Conservation (phyloP, 805 yeast genomes). For the Teunomyces cretensis region DNA sequence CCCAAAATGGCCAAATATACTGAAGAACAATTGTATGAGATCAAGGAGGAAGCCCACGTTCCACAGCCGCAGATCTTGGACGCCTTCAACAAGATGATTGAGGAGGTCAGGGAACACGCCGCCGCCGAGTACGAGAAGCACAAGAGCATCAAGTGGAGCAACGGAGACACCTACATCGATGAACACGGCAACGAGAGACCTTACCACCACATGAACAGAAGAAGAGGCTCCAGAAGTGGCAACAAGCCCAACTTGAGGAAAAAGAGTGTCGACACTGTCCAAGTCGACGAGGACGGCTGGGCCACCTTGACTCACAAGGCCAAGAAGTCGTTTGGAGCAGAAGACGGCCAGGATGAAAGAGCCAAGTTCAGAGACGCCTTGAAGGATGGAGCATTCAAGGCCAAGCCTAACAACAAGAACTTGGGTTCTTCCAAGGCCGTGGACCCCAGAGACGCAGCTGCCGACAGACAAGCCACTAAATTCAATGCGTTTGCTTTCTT, state of each 20-base stretch:
- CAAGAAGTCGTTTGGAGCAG: conserved; percentile 49
- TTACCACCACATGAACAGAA: conserved; percentile 48
- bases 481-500: conserved; percentile 85
- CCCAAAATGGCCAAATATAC: conserved; percentile 59
- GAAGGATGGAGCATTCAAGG: conserved; percentile 49
- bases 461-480: conserved; percentile 62
- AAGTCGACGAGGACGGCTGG: conserved; percentile 82
- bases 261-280: conserved; percentile 48
- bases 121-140: conserved; percentile 29
- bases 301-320: conserved; percentile 52
- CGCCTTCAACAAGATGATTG: conserved; percentile 65
- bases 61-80: conserved; percentile 65
- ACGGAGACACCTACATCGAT: conserved; percentile 47
- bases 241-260: conserved; percentile 56
- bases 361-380: conserved; percentile 44
- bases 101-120: conserved; percentile 55
- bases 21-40: conserved; percentile 63
- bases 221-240: conserved; percentile 60
- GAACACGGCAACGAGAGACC: conserved; percentile 46
- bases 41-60: conserved; percentile 55
- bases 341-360: conserved; percentile 48
- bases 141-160: conserved; percentile 28
- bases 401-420: conserved; percentile 71
- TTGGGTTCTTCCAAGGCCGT: conserved; percentile 73
- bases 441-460: conserved; percentile 67